phyloP scores from a whole-genome alignment of 768 basidiomycete species.

The Cyathus striatus region DNA sequence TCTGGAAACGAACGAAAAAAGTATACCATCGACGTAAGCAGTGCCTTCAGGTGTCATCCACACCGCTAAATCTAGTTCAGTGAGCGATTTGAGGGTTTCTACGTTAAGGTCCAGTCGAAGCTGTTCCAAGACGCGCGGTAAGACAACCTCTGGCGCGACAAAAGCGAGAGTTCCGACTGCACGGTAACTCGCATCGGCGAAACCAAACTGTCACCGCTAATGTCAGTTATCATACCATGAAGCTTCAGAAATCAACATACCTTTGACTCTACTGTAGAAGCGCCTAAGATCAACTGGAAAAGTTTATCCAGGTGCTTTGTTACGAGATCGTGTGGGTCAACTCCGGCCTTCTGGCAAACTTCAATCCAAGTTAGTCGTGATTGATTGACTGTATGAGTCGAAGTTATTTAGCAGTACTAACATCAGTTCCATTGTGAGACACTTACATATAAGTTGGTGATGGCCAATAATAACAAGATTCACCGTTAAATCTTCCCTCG shows the following conservation, averaged over 20 bases:
- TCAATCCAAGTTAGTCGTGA: conserved; percentile 78
- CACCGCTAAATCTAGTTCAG: conserved; percentile 71
- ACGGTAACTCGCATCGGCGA: conserved; percentile 65
- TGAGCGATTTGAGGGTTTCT: conserved; percentile 52
- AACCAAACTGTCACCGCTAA: conserved; percentile 35
- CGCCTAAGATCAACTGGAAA: conserved; percentile 43
- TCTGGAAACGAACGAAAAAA: conserved; percentile 1
- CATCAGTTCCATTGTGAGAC: neutral
- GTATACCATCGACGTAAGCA: conserved; percentile 72
- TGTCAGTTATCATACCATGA: too few relatives aligned
- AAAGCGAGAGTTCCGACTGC: conserved; percentile 77
- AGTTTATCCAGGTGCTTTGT: conserved; percentile 43
- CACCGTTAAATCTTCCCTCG: conserved; percentile 42
- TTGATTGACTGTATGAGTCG: conserved; percentile 28
- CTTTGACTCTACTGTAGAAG: conserved; percentile 40
- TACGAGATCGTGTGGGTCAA: conserved; percentile 65
- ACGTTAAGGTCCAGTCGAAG: conserved; percentile 63
- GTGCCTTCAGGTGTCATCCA: conserved; percentile 86
- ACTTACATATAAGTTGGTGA: conserved; percentile 62
- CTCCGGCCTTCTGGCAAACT: conserved; percentile 59
- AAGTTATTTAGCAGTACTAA: neutral
- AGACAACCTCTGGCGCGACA: conserved; percentile 62
- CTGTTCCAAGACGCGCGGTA: conserved; percentile 69
- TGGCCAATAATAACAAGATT: conserved; percentile 67
- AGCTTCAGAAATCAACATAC: conserved; percentile 27